phyloP scores from a whole-genome alignment of 2,329 filamentous ascomycete species.

The Xylaria digitata region DNA sequence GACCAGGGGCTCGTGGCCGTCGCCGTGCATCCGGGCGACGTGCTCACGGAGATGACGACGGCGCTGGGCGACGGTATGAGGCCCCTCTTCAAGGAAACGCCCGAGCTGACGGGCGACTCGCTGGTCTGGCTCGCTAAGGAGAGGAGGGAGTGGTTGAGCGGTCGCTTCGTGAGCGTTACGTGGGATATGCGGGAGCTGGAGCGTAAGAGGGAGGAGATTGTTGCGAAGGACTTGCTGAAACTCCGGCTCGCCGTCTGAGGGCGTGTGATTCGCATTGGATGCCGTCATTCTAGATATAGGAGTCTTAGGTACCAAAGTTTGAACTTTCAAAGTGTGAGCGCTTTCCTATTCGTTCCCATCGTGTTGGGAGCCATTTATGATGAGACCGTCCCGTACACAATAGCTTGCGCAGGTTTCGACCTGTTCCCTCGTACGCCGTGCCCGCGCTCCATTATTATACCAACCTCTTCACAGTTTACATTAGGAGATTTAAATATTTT shows the following conservation, averaged over 20 bases:
- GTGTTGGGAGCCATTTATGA: neutral
- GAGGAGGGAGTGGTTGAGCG: conserved; percentile 38
- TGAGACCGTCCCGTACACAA: neutral
- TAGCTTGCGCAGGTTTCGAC: too few species aligned
- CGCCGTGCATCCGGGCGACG: conserved; percentile 57
- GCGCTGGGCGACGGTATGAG: conserved; percentile 44
- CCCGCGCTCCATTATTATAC: too few species aligned
- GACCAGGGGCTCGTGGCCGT: conserved; percentile 54
- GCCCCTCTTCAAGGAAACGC: conserved; percentile 41
- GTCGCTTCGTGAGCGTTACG: conserved; percentile 44
- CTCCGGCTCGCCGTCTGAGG: conserved; percentile 31
- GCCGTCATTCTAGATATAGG: neutral
- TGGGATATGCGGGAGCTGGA: conserved; percentile 48
- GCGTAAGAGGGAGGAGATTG: conserved; percentile 43
- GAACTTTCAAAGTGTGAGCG: neutral
- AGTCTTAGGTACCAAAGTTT: neutral
- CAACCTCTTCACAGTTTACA: too few species aligned
- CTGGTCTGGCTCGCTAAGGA: conserved; percentile 39
- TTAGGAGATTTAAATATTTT: too few species aligned
- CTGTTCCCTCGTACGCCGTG: too few species aligned
- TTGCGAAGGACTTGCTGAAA: conserved; percentile 45
- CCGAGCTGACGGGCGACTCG: conserved; percentile 43
- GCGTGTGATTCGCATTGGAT: neutral
- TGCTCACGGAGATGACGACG: conserved; percentile 53
- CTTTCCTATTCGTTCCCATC: neutral